phyloP scores from a whole-genome alignment of 495 filamentous ascomycete species.

The Penicillium coprophilum region DNA sequence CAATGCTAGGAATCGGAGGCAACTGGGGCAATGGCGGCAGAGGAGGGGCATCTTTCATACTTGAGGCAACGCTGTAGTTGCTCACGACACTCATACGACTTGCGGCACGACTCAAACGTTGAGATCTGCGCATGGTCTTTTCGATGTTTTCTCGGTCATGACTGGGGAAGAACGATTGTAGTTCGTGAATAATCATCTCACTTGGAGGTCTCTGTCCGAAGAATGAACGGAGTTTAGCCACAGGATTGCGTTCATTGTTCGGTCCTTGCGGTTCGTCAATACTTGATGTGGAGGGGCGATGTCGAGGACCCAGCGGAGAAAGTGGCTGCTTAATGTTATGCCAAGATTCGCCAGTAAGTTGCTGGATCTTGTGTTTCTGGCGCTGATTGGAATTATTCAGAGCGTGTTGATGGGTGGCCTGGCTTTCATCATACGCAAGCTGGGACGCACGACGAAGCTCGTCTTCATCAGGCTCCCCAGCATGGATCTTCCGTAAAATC shows the following conservation, averaged over 20 bases:
- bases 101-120: constrained; percentile 84
- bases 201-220: constrained; percentile 91
- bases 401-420: constrained; percentile 64
- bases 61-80: constrained; percentile 89
- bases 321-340: constrained; percentile 78
- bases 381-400: constrained; percentile 62
- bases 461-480: constrained; percentile 76
- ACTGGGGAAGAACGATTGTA: constrained; percentile 95
- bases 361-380: constrained; percentile 74
- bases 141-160: constrained; percentile 91
- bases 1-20: constrained; percentile 94
- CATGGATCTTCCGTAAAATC: constrained; percentile 84
- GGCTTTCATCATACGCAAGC: constrained; percentile 80
- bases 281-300: constrained; percentile 58
- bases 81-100: constrained; percentile 91
- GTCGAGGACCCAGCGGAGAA: constrained; percentile 67
- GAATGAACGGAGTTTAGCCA: constrained; percentile 68
- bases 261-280: constrained; percentile 46
- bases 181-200: constrained; percentile 93
- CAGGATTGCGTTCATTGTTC: constrained; percentile 46
- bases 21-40: constrained; percentile 46
- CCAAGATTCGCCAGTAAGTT: constrained; percentile 81
- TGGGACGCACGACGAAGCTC: constrained; percentile 79
- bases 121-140: constrained; percentile 86
- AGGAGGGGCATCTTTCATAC: constrained; percentile 64